These are phyloP conservation scores for Argentina anserina DNA, from an alignment of 306 rosid genomes.

Conservation along the genomic window DNA sequence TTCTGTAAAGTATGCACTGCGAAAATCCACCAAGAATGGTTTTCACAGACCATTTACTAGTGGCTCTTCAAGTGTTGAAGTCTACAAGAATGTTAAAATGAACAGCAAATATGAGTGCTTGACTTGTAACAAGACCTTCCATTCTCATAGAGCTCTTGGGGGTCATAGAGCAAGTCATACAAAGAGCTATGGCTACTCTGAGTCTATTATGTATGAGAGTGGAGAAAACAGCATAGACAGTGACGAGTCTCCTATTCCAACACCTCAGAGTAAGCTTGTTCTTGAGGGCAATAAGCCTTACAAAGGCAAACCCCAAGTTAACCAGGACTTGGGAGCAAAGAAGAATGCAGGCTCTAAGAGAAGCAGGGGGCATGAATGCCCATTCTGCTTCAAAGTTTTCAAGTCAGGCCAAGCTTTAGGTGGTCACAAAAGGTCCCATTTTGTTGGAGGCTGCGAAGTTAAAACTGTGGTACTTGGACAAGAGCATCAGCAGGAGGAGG, in stretches of 20 bases:
- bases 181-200: conserved; percentile 33
- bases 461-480: conserved; percentile 48
- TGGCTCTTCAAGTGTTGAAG: conserved; percentile 27
- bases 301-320: conserved; percentile 21
- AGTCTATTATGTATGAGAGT: conserved; percentile 50
- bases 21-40: conserved; percentile 40
- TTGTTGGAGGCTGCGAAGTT: conserved; percentile 63
- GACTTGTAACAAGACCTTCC: conserved; percentile 38
- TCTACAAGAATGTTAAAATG: conserved; percentile 20
- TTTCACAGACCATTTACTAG: conserved; percentile 29
- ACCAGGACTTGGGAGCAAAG: conserved; percentile 31
- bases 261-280: conserved; percentile 24
- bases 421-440: conserved; percentile 96
- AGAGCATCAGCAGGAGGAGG: neutral
- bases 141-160: conserved; percentile 38
- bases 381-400: conserved; percentile 71
- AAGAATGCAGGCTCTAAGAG: conserved; percentile 49
- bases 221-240: conserved; percentile 61
- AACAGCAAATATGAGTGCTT: conserved; percentile 35
- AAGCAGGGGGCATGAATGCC: conserved; percentile 77
- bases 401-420: conserved; percentile 95
- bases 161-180: conserved; percentile 39
- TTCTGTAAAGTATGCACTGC: conserved; percentile 32
- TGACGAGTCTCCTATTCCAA: conserved; percentile 34
- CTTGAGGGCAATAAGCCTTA: conserved; percentile 3